Evolutionary conservation across 2,329 filamentous ascomycete species (phyloP), one percentile per base, ranked within the genome.

Genomic region (Botrytis sinoallii): DNA sequence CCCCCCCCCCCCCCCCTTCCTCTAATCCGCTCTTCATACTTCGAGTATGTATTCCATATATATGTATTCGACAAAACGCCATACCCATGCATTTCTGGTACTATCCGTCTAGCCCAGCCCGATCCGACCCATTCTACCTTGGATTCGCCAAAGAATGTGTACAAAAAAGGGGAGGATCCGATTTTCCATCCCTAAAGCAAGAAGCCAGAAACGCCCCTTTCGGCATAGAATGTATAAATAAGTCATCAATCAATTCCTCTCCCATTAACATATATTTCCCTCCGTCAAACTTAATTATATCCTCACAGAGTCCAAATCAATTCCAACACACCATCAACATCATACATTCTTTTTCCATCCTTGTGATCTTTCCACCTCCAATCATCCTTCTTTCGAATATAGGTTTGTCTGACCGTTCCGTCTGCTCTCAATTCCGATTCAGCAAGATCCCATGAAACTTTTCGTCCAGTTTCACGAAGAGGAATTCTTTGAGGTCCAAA

Each of bases 241-340:
- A 66, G 64, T 66, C 64, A 52, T 66, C 64, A 52, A 52, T 52
- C 64, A 66, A 22, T 52, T 66, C 42, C 42, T 48, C 42, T 35
- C 35, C 32, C 65, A 67, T 67, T 67, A 67, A 67, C 65, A 55
- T 40, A 32, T 67, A 40, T 67, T 67, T 14, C 40, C 10, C 20
- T 29, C n/a, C 29, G 46, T n/a, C 48, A 48, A 20, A n/a, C 40
- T 9, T 22, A 22, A 38, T 18, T 9, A 61, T 35, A 40, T 14
- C n/a, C 59, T 76, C 63, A 77, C 29, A 86, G 84, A 59, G 88
- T 82, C 88, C 87, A 89, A 70, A 89, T 84, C 73, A 89, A 82
- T 82, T 89, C 88, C 63, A 89, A 83, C 46, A 89, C 79, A 4
- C 87, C 87, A 77, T 89, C 88, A 29, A 85, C 82, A 70, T 84